Conservation (phyloP, 2,329 filamentous ascomycete species). For the Colletotrichum trifolii region DNA sequence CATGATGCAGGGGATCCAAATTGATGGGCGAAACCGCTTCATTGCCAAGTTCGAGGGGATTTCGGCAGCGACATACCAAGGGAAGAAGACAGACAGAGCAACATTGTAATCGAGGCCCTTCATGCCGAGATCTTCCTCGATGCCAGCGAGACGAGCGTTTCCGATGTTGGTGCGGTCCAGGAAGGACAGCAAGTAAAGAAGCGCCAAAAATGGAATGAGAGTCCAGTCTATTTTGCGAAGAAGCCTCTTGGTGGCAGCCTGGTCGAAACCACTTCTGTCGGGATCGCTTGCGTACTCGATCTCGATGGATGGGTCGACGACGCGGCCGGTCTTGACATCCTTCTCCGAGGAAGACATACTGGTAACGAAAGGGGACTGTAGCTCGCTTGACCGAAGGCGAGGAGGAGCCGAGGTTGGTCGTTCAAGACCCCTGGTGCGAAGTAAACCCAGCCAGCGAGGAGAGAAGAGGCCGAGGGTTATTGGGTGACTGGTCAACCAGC, state of each 20-base stretch:
- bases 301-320: conserved; percentile 34
- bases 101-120: conserved; percentile 70
- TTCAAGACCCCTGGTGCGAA: not conserved
- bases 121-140: conserved; percentile 57
- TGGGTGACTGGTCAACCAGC: too few species aligned
- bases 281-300: conserved; percentile 36
- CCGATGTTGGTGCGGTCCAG: conserved; percentile 64
- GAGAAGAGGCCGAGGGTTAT: too few species aligned
- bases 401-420: not conserved
- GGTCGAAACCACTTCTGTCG: conserved; percentile 43
- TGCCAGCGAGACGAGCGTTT: conserved; percentile 51
- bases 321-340: conserved; percentile 29
- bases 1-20: conserved; percentile 64
- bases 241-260: conserved; percentile 58
- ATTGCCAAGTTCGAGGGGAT: conserved; percentile 68
- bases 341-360: conserved; percentile 34
- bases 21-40: conserved; percentile 61
- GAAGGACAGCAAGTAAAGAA: conserved; percentile 62
- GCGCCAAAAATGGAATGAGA: conserved; percentile 68
- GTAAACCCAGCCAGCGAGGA: too few species aligned
- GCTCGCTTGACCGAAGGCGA: not conserved
- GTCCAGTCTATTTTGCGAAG: conserved; percentile 64
- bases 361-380: not conserved
- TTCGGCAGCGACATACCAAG: conserved; percentile 63
- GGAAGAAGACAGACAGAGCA: conserved; percentile 63